Evolutionary conservation across 106 monocot species (phyloP).

Genomic region (Dioscorea zingiberensis): DNA sequence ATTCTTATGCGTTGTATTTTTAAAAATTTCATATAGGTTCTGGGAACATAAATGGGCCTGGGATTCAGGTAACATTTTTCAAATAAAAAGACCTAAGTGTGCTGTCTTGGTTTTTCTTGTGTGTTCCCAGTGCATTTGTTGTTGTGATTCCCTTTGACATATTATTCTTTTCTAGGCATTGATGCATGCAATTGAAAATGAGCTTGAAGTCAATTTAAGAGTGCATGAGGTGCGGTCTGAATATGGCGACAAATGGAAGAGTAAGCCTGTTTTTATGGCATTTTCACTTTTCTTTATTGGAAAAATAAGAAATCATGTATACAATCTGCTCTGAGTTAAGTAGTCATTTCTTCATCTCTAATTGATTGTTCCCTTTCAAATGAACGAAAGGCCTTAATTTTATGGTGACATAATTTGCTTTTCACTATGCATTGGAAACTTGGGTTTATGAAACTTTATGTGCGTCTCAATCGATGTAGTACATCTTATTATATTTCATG

Average conservation of each 20-base stretch:
- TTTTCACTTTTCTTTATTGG: neutral
- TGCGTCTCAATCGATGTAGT: too few species aligned
- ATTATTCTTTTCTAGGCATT: slow-evolving; percentile 34
- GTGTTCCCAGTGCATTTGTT: neutral
- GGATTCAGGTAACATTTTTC: slow-evolving; percentile 43
- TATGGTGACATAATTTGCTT: too few species aligned
- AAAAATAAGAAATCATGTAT: too few species aligned
- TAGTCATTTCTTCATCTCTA: too few species aligned
- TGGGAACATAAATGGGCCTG: slow-evolving; percentile 42
- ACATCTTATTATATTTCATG: neutral
- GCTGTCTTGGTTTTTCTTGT: too few species aligned
- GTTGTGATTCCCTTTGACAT: neutral
- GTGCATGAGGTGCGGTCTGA: slow-evolving; percentile 90
- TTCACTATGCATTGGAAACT: too few species aligned
- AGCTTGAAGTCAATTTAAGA: slow-evolving; percentile 76
- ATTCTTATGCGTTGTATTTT: neutral
- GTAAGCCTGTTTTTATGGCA: slow-evolving; percentile 31
- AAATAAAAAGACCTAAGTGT: too few species aligned
- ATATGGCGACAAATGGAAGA: slow-evolving; percentile 76
- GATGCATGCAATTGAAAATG: slow-evolving; percentile 81
- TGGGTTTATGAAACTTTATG: too few species aligned
- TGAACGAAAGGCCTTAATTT: too few species aligned
- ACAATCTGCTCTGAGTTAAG: too few species aligned
- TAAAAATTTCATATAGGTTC: slow-evolving; percentile 11
- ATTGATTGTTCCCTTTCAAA: too few species aligned